Percentiles rank a stretch among this genome's conserved stretches.
These are phyloP conservation scores for Talaromyces borbonicus DNA, from an alignment of 495 filamentous ascomycete species.

Conservation along the genomic window DNA sequence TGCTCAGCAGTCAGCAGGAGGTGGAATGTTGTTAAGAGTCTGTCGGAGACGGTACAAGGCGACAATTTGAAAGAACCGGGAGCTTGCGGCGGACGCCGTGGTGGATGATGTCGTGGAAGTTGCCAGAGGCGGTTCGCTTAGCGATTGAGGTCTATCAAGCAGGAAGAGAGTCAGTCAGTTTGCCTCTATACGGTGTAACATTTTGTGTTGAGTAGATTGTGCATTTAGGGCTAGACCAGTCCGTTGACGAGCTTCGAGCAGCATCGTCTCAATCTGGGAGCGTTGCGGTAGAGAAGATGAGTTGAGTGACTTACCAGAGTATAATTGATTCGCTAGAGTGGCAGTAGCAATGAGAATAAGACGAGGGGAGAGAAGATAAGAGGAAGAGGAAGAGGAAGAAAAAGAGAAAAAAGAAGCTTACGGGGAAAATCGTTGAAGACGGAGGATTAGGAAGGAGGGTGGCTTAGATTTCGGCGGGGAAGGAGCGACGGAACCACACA, in stretches of 20 bases:
- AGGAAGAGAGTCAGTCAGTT: too few species aligned
- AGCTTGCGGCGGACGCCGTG: conserved; percentile 64
- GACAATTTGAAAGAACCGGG: conserved; percentile 73
- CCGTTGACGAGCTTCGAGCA: too few species aligned
- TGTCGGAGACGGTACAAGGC: conserved; percentile 46
- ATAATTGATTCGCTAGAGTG: too few species aligned
- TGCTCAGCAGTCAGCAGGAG: conserved; percentile 57
- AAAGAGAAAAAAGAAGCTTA: background rate
- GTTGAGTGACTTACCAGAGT: too few species aligned
- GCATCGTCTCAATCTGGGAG: too few species aligned
- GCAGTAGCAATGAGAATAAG: background rate
- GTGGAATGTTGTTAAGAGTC: conserved; percentile 60
- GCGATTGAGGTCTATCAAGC: background rate
- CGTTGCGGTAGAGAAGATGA: too few species aligned
- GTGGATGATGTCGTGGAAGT: conserved; percentile 51
- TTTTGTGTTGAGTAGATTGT: too few species aligned
- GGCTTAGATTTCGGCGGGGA: too few species aligned
- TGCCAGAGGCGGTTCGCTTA: conserved; percentile 50
- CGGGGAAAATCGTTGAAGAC: background rate
- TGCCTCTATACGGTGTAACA: too few species aligned
- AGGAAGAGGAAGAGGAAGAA: background rate
- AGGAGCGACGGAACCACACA: too few species aligned
- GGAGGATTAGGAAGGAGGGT: too few species aligned
- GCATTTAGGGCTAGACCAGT: too few species aligned
- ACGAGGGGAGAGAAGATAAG: background rate